Evolutionary conservation across 805 yeast species (phyloP).

Genomic region (Hanseniaspora nectarophila): DNA sequence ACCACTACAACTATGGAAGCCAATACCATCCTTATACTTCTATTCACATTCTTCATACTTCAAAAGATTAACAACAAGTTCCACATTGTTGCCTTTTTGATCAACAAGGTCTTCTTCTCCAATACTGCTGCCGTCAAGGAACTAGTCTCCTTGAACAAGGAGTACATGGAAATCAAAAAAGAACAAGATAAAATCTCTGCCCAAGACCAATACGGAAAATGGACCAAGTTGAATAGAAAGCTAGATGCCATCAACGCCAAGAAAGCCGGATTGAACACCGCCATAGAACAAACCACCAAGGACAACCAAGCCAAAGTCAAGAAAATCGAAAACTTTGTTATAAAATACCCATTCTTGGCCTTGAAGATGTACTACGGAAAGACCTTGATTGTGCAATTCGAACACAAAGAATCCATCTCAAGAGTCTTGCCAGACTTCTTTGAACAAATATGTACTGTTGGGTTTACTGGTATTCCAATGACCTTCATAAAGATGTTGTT

Average conservation of each 20-base stretch:
- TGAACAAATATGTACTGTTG: conserved; percentile 26
- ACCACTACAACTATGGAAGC: conserved; percentile 5
- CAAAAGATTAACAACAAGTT: conserved; percentile 11
- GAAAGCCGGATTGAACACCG: conserved; percentile 32
- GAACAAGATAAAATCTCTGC: conserved; percentile 59
- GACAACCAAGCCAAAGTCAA: conserved; percentile 16
- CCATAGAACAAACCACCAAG: conserved; percentile 23
- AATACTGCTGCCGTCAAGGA: background rate
- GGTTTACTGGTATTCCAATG: conserved; percentile 21
- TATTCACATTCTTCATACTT: conserved; percentile 2
- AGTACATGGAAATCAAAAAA: conserved; percentile 37
- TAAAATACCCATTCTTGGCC: conserved; percentile 26
- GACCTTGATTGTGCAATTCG: conserved; percentile 23
- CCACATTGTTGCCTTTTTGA: conserved; percentile 3
- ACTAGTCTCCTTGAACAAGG: conserved; percentile 18
- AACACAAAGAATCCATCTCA: conserved; percentile 19
- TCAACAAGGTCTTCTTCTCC: conserved; percentile 4
- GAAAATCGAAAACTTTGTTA: conserved; percentile 20
- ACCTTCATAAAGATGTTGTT: conserved; percentile 9
- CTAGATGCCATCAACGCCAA: conserved; percentile 46
- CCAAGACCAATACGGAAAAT: conserved; percentile 87
- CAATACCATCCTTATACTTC: conserved; percentile 1
- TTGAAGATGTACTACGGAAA: conserved; percentile 28
- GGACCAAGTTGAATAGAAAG: conserved; percentile 83
- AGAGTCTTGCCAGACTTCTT: conserved; percentile 24